Evolutionary conservation across 129 eudicot genomes (phyloP).

Genomic region (Chrysanthemum makinoi): DNA sequence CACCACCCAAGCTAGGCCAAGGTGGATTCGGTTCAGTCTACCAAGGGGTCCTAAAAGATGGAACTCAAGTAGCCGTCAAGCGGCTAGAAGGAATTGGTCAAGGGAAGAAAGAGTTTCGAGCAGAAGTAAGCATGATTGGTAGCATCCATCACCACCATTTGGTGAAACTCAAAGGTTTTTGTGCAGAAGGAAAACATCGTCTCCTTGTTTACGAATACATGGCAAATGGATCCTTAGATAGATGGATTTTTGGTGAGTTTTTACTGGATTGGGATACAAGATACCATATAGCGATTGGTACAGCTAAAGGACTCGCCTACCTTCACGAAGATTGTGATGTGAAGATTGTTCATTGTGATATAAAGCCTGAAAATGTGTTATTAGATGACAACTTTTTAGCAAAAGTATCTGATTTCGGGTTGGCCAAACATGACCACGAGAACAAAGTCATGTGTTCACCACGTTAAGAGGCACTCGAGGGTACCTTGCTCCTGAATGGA

Average conservation of each 20-base stretch:
- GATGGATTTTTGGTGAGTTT: slow-evolving; percentile 67
- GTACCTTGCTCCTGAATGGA: slow-evolving; percentile 92
- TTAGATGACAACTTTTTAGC: slow-evolving; percentile 68
- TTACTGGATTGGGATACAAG: slow-evolving; percentile 75
- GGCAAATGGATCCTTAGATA: slow-evolving; percentile 78
- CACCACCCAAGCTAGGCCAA: slow-evolving; percentile 72
- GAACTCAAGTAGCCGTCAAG: slow-evolving; percentile 72
- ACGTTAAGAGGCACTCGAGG: slow-evolving; percentile 84
- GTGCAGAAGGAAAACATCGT: slow-evolving; percentile 74
- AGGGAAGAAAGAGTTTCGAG: slow-evolving; percentile 89
- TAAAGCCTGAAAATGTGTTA: slow-evolving; percentile 86
- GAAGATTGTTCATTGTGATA: slow-evolving; percentile 79
- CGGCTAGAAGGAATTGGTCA: slow-evolving; percentile 83
- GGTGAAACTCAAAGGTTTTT: slow-evolving; percentile 87
- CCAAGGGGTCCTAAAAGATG: slow-evolving; percentile 61
- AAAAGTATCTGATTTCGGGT: slow-evolving; percentile 86
- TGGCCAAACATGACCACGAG: slow-evolving; percentile 92
- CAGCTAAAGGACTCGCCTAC: slow-evolving; percentile 88
- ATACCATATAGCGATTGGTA: slow-evolving; percentile 60
- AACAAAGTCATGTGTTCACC: slow-evolving; percentile 82
- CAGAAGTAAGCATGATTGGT: slow-evolving; percentile 89
- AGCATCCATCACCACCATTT: slow-evolving; percentile 89
- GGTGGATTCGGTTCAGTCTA: slow-evolving; percentile 98
- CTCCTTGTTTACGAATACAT: slow-evolving; percentile 87
- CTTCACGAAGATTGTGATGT: slow-evolving; percentile 93